These are phyloP conservation scores for Clohesyomyces aquaticus DNA, from an alignment of 495 filamentous ascomycete species.

Conservation along the genomic window DNA sequence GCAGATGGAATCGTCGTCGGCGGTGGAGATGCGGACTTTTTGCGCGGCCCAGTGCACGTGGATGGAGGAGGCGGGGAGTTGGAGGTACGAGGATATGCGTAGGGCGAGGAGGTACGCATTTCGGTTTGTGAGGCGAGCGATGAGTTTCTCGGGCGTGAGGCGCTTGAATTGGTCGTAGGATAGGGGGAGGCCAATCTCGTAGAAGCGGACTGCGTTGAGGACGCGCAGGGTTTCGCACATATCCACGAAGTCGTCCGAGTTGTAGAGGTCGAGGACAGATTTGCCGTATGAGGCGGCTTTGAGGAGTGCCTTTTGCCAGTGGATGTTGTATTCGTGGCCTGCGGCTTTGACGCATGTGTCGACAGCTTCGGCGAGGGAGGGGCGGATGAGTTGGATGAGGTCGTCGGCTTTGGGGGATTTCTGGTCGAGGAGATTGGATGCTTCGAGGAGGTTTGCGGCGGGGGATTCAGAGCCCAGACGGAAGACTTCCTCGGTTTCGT, in stretches of 20 bases:
- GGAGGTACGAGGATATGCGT: constrained; percentile 83
- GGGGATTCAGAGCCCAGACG: constrained; percentile 82
- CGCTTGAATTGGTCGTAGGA: constrained; percentile 90
- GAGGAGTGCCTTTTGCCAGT: constrained; percentile 93
- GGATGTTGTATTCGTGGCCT: constrained; percentile 82
- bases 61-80: constrained; percentile 83
- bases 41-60: constrained; percentile 96
- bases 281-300: constrained; percentile 97
- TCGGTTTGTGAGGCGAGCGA: constrained; percentile 82
- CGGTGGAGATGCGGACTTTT: constrained; percentile 83
- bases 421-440: constrained; percentile 86
- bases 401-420: constrained; percentile 97
- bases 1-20: constrained; percentile 87
- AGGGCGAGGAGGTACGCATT: constrained; percentile 92
- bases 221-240: constrained; percentile 96
- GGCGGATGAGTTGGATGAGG: constrained; percentile 89
- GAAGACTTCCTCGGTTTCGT: constrained; percentile 87
- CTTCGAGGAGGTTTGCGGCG: constrained; percentile 88
- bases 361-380: constrained; percentile 85
- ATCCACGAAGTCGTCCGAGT: constrained; percentile 96
- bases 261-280: constrained; percentile 93
- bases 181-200: constrained; percentile 86
- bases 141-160: constrained; percentile 82
- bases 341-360: constrained; percentile 90
- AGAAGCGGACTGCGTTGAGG: constrained; percentile 87